Percentiles rank a stretch among this genome's conserved stretches.
Evolutionary conservation across 1,284 basidiomycete species (phyloP).

Genomic region (Ganoderma resinaceum): DNA sequence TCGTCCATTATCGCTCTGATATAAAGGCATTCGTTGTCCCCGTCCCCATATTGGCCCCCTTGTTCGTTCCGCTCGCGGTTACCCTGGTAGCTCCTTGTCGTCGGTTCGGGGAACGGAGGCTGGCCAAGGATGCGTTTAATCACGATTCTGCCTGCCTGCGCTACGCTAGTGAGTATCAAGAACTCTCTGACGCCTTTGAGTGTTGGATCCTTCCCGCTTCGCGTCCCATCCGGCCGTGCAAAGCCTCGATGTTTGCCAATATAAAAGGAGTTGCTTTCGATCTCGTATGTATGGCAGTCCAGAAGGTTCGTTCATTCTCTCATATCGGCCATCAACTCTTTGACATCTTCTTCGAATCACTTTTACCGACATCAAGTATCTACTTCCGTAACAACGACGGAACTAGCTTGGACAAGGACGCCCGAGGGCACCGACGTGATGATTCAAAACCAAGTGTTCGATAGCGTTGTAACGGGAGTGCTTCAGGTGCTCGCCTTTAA

Average conservation of each 20-base stretch:
- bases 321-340: neutral
- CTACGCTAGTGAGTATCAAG: neutral
- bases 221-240: neutral
- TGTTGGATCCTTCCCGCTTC: neutral
- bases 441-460: neutral
- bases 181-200: neutral
- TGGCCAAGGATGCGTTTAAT: neutral
- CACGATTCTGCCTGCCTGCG: neutral
- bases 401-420: neutral
- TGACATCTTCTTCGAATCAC: neutral
- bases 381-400: neutral
- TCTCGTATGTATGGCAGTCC: neutral
- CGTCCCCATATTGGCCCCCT: no score
- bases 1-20: neutral
- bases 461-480: neutral
- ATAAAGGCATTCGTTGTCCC: neutral
- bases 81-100: no score
- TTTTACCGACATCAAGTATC: neutral
- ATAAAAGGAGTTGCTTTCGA: neutral
- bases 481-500: neutral
- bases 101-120: neutral
- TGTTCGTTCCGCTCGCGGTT: no score
- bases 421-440: neutral
- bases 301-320: neutral
- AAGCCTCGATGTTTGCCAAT: neutral